phyloP scores from a whole-genome alignment of 148 eudicot species.

The Bassia scoparia region DNA sequence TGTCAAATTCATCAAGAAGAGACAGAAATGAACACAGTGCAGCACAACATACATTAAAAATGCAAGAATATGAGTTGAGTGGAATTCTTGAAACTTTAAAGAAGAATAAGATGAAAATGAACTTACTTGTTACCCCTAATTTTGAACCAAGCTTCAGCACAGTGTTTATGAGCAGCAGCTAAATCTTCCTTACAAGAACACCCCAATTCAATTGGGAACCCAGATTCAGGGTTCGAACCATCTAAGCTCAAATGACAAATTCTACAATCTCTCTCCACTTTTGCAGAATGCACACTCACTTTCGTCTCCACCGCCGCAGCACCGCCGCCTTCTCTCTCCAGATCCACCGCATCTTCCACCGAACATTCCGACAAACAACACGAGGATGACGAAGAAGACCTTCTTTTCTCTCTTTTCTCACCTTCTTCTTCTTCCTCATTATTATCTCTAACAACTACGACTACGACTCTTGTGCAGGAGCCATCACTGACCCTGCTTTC shows the following conservation, averaged over 20 bases:
- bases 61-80: not conserved
- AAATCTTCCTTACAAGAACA: conserved; percentile 87
- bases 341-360: conserved; percentile 49
- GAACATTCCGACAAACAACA: conserved; percentile 54
- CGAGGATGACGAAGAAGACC: conserved; percentile 16
- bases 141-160: conserved; percentile 96
- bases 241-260: conserved; percentile 80
- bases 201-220: conserved; percentile 69
- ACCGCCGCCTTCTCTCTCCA: conserved; percentile 33
- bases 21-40: too few relatives aligned
- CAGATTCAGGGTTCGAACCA: conserved; percentile 48
- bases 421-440: conserved; percentile 23
- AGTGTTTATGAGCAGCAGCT: conserved; percentile 78
- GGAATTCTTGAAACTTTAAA: not conserved
- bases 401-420: conserved; percentile 9
- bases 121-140: conserved; percentile 88
- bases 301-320: conserved; percentile 24
- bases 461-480: conserved; percentile 30
- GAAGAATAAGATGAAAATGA: not conserved
- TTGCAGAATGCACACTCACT: conserved; percentile 39
- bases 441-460: conserved; percentile 12
- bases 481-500: not conserved
- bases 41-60: too few relatives aligned
- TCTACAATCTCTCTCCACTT: conserved; percentile 64
- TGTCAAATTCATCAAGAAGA: too few relatives aligned